Conservation (phyloP, 805 yeast genomes). For the Lipomyces japonicus region DNA sequence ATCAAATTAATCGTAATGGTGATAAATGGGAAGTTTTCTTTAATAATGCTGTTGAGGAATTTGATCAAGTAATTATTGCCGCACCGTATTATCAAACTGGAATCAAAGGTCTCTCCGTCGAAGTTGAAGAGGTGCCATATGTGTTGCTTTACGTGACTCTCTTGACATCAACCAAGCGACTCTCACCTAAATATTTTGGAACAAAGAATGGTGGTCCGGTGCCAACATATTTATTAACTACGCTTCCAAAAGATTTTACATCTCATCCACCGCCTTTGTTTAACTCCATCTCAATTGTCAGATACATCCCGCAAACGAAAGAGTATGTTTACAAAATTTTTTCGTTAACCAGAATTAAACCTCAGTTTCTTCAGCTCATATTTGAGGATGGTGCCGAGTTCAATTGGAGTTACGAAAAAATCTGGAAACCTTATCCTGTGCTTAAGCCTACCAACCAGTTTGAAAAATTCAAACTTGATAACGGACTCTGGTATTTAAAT, state of each 20-base stretch:
- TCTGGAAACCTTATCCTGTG: conserved; percentile 48
- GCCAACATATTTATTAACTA: conserved; percentile 27
- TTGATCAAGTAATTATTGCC: conserved; percentile 47
- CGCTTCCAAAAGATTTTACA: conserved; percentile 20
- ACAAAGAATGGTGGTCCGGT: conserved; percentile 13
- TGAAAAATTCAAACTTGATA: conserved; percentile 35
- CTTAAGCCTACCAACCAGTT: conserved; percentile 37
- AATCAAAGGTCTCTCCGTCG: conserved; percentile 25
- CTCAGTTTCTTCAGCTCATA: conserved; percentile 25
- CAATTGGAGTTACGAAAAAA: conserved; percentile 36
- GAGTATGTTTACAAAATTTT: conserved; percentile 46
- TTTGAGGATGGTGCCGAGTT: conserved; percentile 33
- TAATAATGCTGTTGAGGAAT: conserved; percentile 27
- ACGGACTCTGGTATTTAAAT: conserved; percentile 44
- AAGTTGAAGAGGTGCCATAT: conserved; percentile 37
- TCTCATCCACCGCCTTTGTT: conserved; percentile 33
- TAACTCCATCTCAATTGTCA: conserved; percentile 39
- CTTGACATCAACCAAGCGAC: conserved; percentile 32
- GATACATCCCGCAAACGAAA: conserved; percentile 31
- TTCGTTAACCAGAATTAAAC: conserved; percentile 33
- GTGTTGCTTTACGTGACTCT: conserved; percentile 43
- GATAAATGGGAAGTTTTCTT: conserved; percentile 22
- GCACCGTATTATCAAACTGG: conserved; percentile 41
- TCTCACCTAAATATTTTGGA: conserved; percentile 30
- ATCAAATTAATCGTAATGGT: conserved; percentile 21